These are phyloP conservation scores for Clonostachys byssicola DNA, from an alignment of 2,329 filamentous ascomycete genomes.

Conservation along the genomic window DNA sequence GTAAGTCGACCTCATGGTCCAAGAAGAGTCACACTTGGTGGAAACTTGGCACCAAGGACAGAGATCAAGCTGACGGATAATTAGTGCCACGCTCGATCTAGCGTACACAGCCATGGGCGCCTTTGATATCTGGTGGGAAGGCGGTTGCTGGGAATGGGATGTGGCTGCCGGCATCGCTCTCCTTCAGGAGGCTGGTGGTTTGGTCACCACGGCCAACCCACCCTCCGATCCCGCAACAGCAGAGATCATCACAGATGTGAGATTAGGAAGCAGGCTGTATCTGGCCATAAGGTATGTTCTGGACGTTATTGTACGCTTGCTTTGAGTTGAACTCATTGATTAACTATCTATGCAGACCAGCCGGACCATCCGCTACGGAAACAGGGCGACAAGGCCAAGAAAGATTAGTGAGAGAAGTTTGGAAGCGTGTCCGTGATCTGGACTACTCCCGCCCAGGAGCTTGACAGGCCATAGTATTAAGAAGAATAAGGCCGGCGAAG, in stretches of 20 bases:
- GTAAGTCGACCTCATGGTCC: constrained; percentile 11
- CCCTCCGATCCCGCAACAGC: constrained; percentile 52
- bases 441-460: constrained; percentile 65
- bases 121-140: constrained; percentile 82
- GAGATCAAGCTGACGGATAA: background rate
- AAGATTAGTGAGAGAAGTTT: constrained; percentile 66
- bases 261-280: constrained; percentile 65
- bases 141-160: constrained; percentile 80
- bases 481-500: background rate
- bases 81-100: constrained; percentile 67
- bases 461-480: constrained; percentile 11
- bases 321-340: background rate
- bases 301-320: too few relatives aligned
- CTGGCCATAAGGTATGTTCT: constrained; percentile 57
- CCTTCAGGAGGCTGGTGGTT: constrained; percentile 67
- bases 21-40: background rate
- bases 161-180: constrained; percentile 74
- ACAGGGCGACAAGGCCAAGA: constrained; percentile 65
- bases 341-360: constrained; percentile 42
- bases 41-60: too few relatives aligned
- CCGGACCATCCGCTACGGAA: constrained; percentile 56
- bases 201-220: constrained; percentile 72
- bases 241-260: constrained; percentile 49
- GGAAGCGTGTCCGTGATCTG: constrained; percentile 61
- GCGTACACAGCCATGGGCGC: constrained; percentile 72